Base-by-base conservation (phyloP, 768 basidiomycete genomes). In the Leccinum olivaceopallidum region DNA sequence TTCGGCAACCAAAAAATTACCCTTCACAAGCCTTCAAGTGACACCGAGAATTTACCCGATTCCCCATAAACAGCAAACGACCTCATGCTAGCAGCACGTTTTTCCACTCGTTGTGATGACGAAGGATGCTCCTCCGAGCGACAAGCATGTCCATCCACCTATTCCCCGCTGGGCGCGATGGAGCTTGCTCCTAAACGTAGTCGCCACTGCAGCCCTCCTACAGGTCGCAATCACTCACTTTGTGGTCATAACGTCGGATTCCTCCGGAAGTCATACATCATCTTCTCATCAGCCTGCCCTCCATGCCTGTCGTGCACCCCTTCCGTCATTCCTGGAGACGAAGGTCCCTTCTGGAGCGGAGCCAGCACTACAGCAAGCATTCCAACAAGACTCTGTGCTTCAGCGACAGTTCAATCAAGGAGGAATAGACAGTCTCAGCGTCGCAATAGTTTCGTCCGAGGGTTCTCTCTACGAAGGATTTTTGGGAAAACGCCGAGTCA, bases 391-490 rank as follows among this genome's bases (percentile, higher is more conserved):
- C 14, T 52, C 57, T 22, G 54, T 6, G 16, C 48, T 71, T 4
- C 60, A 58, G 9, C 52, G 26, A 22, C 70, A 67, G 4, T 72
- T 72, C 3, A 63, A 71, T 9, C 34, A 69, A 60, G 67, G 67
- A 5, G 76, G 78, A 54, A 79, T 85, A 6, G 82, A 86, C 65
- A 80, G 80, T 58, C 71, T 85, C 24, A 77, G 80, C 1, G 67
- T 85, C 24, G 81, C 81, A 5, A 70, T 85, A 4, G 80, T 85
- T 26, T 80, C 70, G 1, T 73, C 81, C 18, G 67, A 71, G 9
- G 83, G 82, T 5, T 62, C 78, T 0, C 55, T 85, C 14, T 85
- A 78, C 59, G 78, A 83, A 60, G 67, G 68, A 9, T 78, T 79
- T 36, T 81, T 77, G 64, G 83, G 84, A 16, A 64, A 64, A 6